phyloP scores from a whole-genome alignment of 23 red algal species.

The Gracilaria vermiculophylla region DNA sequence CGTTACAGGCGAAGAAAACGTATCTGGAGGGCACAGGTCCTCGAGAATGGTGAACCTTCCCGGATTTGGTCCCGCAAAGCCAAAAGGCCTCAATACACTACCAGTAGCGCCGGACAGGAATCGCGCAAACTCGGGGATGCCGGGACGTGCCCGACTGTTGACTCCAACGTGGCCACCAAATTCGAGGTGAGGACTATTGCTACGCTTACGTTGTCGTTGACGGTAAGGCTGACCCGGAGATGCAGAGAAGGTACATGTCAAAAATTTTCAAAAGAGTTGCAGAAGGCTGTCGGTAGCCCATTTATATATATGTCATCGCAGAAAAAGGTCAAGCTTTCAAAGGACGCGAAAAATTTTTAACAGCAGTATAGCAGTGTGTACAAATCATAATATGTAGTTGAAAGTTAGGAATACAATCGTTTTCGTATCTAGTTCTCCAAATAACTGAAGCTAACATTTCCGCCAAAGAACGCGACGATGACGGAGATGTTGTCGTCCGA shows the following conservation, averaged over 20 bases:
- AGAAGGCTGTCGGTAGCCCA: not conserved
- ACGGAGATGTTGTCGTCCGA: constrained; percentile 95
- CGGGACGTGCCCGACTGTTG: constrained; percentile 28
- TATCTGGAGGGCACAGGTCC: not conserved
- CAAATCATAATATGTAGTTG: no score
- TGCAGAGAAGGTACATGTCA: no score
- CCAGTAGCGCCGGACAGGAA: not conserved
- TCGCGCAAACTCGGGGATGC: not conserved
- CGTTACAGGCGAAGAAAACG: constrained; percentile 69
- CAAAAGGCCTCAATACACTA: not conserved
- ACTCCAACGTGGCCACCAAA: not conserved
- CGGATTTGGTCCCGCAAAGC: constrained; percentile 21
- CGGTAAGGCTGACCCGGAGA: no score
- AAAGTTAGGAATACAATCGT: not conserved
- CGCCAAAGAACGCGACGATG: constrained; percentile 76
- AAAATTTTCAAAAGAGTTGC: not conserved
- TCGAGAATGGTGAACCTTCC: constrained; percentile 50
- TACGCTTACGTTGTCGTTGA: no score
- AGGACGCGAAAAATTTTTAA: not conserved
- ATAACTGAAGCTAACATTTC: constrained; percentile 42
- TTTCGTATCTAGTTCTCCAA: not conserved
- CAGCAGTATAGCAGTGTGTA: not conserved
- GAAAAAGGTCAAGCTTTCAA: not conserved
- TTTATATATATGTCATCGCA: not conserved
- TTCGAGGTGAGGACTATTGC: not conserved